Evolutionary conservation across 139 green algal genomes (phyloP), one percentile per base, ranked within the genome.

Genomic region (Zygnema cylindricum): DNA sequence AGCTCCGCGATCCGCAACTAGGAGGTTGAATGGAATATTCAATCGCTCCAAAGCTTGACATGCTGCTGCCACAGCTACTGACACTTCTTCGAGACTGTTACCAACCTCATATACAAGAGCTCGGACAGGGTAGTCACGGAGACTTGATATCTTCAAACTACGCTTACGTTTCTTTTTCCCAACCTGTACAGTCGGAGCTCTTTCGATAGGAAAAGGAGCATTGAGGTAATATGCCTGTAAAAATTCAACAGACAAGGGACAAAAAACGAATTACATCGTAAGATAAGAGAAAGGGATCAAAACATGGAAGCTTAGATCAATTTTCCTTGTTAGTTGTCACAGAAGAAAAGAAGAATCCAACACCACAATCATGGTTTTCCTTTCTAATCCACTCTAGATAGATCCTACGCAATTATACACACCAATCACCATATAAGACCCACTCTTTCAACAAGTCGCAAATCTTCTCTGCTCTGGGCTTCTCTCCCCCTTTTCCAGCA

Each of bases 11-110:
- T 99, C 98, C 2, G 92, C 92, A 33, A 99, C 95, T 76, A 99
- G 93, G n/a, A 99, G 49, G 93, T 99, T 99, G 95, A 98, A 97
- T 0, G 98, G 96, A 33, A 98, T 91, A 88, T 98, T 98, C 55
- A 71, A 82, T 0, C 36, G 79, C 86, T 96, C 91, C 88, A 99
- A 93, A 1, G 84, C 69, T 73, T 94, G 43, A 89, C 95, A 97
- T 0, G 94, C 94, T 0, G 43, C 42, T 2, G 90, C 95, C 23
- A 98, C 93, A 42, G 95, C 82, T 1, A 75, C 86, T 0, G 97
- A 95, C 75, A 98, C 84, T 76, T 93, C 91, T 22, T 84, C 77
- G 30, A 97, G 75, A 32, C 79, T 90, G 16, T 91, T 87, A 3
- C 93, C 93, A 38, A 95, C 90, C 94, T 99, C 96, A 87, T 98